A percentile compares a stretch with the other conserved stretches of the same genome.
Conservation (phyloP, 2,329 filamentous ascomycete species). For the Cytospora chrysosperma region DNA sequence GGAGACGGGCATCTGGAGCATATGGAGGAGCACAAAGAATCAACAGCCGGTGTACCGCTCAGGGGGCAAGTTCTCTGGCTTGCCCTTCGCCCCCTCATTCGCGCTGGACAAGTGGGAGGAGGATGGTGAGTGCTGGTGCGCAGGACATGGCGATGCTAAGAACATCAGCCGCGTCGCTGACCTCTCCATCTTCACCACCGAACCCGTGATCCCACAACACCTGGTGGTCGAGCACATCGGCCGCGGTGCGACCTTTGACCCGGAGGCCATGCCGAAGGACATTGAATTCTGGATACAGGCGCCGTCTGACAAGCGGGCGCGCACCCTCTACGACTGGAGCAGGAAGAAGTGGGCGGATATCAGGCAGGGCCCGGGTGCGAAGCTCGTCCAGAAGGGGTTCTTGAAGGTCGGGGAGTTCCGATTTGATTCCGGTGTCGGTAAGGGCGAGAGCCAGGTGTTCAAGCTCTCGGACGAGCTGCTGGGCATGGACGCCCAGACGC, state of each 20-base stretch:
- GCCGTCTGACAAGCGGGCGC: slow-evolving; percentile 43
- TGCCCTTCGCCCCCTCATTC: slow-evolving; percentile 41
- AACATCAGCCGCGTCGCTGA: slow-evolving; percentile 55
- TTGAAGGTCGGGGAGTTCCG: slow-evolving; percentile 58
- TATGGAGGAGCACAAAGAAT: slow-evolving; percentile 27
- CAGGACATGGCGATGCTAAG: slow-evolving; percentile 45
- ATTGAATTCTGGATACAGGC: slow-evolving; percentile 70
- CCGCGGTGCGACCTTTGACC: slow-evolving; percentile 58
- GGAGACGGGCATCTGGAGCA: slow-evolving; percentile 21
- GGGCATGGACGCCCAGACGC: slow-evolving; percentile 48
- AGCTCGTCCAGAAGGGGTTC: slow-evolving; percentile 41
- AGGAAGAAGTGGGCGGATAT: slow-evolving; percentile 40
- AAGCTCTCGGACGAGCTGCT: slow-evolving; percentile 50
- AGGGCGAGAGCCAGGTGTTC: slow-evolving; percentile 48
- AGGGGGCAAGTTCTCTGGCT: slow-evolving; percentile 26
- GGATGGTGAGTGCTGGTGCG: slow-evolving; percentile 86
- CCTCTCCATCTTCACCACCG: slow-evolving; percentile 62
- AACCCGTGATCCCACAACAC: slow-evolving; percentile 63
- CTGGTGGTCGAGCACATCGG: slow-evolving; percentile 72
- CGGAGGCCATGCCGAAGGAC: slow-evolving; percentile 61
- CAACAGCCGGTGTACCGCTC: slow-evolving; percentile 27
- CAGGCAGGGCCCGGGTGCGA: slow-evolving; percentile 23
- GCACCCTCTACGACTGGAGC: slow-evolving; percentile 45
- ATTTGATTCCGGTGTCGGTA: slow-evolving; percentile 48
- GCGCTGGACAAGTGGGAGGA: slow-evolving; percentile 73